Evolutionary conservation across 345 rosid species (phyloP).

Genomic region (Raphanus raphanistrum): DNA sequence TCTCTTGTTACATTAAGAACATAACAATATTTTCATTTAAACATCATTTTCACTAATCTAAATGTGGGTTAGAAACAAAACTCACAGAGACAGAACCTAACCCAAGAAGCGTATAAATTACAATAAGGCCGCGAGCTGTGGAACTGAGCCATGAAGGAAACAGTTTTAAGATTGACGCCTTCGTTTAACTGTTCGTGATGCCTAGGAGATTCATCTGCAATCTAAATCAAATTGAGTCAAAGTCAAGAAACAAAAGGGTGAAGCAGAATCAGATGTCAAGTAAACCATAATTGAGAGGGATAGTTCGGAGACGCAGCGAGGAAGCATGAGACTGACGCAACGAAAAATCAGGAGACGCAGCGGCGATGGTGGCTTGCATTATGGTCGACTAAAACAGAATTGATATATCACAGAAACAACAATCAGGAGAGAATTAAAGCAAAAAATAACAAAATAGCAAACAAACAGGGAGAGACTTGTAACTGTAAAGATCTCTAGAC

Average conservation of each 20-base stretch:
- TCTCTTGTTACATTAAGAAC: background rate
- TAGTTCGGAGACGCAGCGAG: no score
- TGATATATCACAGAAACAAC: no score
- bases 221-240: background rate
- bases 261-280: background rate
- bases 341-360: no score
- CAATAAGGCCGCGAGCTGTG: background rate
- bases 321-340: no score
- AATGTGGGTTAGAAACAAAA: background rate
- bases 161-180: background rate
- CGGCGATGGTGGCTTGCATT: no score
- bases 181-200: background rate
- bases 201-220: background rate
- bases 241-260: background rate
- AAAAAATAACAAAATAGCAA: no score
- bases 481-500: background rate
- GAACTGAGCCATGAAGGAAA: background rate
- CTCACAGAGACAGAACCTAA: background rate
- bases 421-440: no score
- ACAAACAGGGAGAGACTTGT: no score
- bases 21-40: no score
- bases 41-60: background rate
- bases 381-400: no score
- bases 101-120: background rate
- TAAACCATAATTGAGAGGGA: no score